These are phyloP conservation scores for Anethum foeniculum DNA, from an alignment of 140 eudicot species.

Conservation along the genomic window DNA sequence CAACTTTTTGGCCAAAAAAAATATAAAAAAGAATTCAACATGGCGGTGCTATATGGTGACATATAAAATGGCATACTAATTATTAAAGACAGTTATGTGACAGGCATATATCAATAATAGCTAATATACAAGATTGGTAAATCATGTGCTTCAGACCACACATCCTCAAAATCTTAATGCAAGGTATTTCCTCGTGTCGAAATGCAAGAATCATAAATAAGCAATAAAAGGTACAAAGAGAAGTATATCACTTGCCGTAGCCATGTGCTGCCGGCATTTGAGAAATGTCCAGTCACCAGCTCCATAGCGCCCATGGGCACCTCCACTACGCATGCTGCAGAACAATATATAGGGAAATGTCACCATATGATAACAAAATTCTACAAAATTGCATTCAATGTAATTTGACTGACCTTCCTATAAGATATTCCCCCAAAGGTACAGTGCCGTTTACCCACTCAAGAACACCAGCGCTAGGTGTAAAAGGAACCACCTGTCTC, in stretches of 20 bases:
- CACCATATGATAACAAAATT: not conserved
- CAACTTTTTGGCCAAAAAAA: not conserved
- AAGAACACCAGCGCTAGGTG: constrained; percentile 99
- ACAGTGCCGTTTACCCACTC: constrained; percentile 98
- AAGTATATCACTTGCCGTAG: constrained; percentile 35
- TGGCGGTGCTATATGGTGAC: not conserved
- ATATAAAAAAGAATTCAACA: not conserved
- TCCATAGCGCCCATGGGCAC: constrained; percentile 98
- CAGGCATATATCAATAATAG: not conserved
- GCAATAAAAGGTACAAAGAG: not conserved
- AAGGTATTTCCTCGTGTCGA: not conserved
- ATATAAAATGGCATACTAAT: not conserved
- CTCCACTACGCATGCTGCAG: constrained; percentile 81
- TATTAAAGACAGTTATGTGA: not conserved
- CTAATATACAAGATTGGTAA: not conserved
- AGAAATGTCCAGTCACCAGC: constrained; percentile 78
- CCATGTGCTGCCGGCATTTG: constrained; percentile 93
- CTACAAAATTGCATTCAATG: constrained; percentile 4
- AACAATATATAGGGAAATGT: not conserved
- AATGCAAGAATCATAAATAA: constrained; percentile 1
- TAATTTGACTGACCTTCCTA: constrained; percentile 67
- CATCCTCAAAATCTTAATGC: not conserved
- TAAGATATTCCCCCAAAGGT: constrained; percentile 87
- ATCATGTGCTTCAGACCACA: not conserved
- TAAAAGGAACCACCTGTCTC: constrained; percentile 94